Evolutionary conservation across 306 rosid species (phyloP), one percentile per base, ranked within the genome.

Genomic region (Vigna trinervia): DNA sequence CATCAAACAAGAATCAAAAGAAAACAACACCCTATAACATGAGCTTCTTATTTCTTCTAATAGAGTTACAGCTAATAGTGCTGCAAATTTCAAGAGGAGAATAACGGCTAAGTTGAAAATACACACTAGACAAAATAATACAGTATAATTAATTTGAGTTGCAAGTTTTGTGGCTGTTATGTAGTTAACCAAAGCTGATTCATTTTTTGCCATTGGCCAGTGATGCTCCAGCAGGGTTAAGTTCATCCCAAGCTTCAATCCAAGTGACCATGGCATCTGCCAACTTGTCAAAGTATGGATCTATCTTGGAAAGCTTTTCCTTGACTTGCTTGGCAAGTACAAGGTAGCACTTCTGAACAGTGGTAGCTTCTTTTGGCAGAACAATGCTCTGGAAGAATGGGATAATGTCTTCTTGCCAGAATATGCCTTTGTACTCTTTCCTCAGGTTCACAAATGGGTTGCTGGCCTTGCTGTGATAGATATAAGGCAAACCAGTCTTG

Each of bases 291-390:
- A 93, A 94, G 88, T 94, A 94, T 72, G 97, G 96, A 60, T 94
- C 98, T 1, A 94, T 45, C 84, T 87, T 91, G 69, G 78, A 15
- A 8, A 91, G 98, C 70, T 94, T 91, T 8, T 90, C 96, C 87
- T 94, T 94, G 45, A 94, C 98, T 81, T 85, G 89, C 82, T 90
- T 94, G 50, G 97, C 80, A 19, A 94, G 90, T 79, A 89, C 98
- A 69, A 90, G 12, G 84, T 94, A 91, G 89, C 97, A 94, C 48
- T 91, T 86, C 64, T 94, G 98, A 68, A 92, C 98, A 52, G 87
- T 86, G 63, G 97, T 89, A 78, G 92, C 89, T 48, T 92, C 98
- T 80, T 90, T 94, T 57, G 97, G 87, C 53, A 94, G 77, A 68
- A 58, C 76, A 73, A 39, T 0, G 0, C 0, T 54, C 67, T 84